Evolutionary conservation across 1,284 basidiomycete species (phyloP).

Genomic region (Xerocomus cyaneibrunnescens): DNA sequence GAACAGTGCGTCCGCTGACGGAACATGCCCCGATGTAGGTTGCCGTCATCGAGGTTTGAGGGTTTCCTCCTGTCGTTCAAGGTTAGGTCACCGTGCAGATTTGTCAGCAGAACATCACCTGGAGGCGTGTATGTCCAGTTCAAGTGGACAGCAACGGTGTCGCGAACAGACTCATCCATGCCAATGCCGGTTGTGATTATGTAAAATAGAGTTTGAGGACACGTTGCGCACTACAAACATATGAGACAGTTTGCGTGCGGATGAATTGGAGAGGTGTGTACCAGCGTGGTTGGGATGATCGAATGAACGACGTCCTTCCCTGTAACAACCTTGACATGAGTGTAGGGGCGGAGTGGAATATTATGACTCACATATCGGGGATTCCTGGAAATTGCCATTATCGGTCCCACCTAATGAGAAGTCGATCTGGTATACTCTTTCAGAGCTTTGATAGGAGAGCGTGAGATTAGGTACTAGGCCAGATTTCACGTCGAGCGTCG

Average conservation of each 20-base stretch:
- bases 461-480: no score
- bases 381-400: no score
- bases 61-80: not conserved
- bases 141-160: not conserved
- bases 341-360: not conserved
- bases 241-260: no score
- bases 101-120: no score
- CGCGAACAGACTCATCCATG: not conserved
- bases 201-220: not conserved
- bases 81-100: no score
- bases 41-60: not conserved
- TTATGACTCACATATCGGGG: not conserved
- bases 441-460: no score
- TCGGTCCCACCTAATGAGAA: no score
- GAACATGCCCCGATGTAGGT: not conserved
- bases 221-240: not conserved
- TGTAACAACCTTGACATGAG: not conserved
- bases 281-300: not conserved
- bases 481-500: no score
- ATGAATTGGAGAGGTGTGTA: no score
- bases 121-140: not conserved
- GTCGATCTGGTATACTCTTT: no score
- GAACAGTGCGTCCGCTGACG: not conserved
- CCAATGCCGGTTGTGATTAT: not conserved
- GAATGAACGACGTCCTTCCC: not conserved